Base-by-base conservation (phyloP, 306 rosid genomes). In the Hippophae gyantsensis region DNA sequence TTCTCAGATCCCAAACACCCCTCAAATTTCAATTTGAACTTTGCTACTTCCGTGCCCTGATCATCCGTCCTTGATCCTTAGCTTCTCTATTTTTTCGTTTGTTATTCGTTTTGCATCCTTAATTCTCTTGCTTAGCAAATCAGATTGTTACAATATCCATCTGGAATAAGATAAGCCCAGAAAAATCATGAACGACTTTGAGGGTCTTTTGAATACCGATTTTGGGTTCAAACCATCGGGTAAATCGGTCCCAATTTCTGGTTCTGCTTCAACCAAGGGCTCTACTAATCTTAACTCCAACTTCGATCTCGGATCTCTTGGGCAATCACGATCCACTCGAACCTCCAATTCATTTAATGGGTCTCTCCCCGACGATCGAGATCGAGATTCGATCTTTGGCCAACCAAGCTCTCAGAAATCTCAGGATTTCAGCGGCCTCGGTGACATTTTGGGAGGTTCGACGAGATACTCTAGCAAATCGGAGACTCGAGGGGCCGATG, bases 171-270 rank as follows among this genome's bases (percentile, higher is more conserved):
- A 50, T 49, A 57, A 42, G 51, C 56, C 51, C 27, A 12, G 63
- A 25, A 60, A 10, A 6, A 11, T 72, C 75, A 92, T 92, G 99
- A 88, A 82, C 90, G 95, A 92, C 73, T 88, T 88, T 72, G 89
- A 89, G 72, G 95, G 93, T 66, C 90, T 92, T 68, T 54, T 92
- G 57, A 69, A 78, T 42, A 61, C 82, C 70, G 89, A 92, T 75
- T 88, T 52, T 70, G 95, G 88, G 10, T 71, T 87, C 82, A 92
- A 88, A 68, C 84, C 86, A 1, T 89, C 88, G 7, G 94, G 86
- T 1, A 87, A 92, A 61, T 72, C 95, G 42, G 89, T 84, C 7
- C 96, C 99, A 69, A 85, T 92, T 92, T 80, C 95, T 42, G 60
- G 73, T 25, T 56, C 95, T 42, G 49, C 76, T 52, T 58, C 65